Base-by-base conservation (phyloP, 2,329 filamentous ascomycete species). In the Claviceps spartinae region DNA sequence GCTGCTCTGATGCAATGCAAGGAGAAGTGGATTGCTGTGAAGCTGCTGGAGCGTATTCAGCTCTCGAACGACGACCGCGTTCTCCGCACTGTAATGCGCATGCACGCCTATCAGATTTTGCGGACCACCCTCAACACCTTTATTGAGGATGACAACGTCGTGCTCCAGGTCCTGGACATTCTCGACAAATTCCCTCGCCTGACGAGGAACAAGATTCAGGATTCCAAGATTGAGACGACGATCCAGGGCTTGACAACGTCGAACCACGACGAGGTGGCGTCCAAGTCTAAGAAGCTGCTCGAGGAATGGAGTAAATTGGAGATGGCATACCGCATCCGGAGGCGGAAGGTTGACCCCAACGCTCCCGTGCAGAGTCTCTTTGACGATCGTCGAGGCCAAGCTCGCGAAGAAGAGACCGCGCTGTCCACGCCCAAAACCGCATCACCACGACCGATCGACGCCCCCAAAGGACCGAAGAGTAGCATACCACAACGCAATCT, bases 21-120 rank as follows among this genome's bases (percentile, higher is more conserved):
- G 69, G 93, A 98, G 75, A 96, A 96, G 69, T 98, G 93, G 93
- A 96, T 98, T 67, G 89, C 88, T 2, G 89, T 96, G 69, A 97
- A 97, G 70, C 74, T 98, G 52, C 79, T 98, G 54, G 79, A 83
- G 59, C 90, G 93, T 50, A 89, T 98, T 56, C 88, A 95, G 67
- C 78, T 80, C 42, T 90, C 86, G 63, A 80, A 91, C 48, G 89
- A 96, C 59, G 88, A 95, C 62, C 82, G 82, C 56, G 88, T 96
- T 52, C 82, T 87, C 55, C 87, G 93, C 67, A 82, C 85, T 50
- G 89, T 97, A 41, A 86, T 96, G 63, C 87, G 88, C 61, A 94
- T 97, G 85, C 93, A 97, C 72, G 93, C 91, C 50, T 98, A 98
- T 66, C 86, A 91, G 63, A 95, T 96, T 58, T 74, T 98, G 56